Evolutionary conservation across 23 red algal species (phyloP), one percentile per base, ranked within the genome.

Genomic region (Agarophyton chilense): DNA sequence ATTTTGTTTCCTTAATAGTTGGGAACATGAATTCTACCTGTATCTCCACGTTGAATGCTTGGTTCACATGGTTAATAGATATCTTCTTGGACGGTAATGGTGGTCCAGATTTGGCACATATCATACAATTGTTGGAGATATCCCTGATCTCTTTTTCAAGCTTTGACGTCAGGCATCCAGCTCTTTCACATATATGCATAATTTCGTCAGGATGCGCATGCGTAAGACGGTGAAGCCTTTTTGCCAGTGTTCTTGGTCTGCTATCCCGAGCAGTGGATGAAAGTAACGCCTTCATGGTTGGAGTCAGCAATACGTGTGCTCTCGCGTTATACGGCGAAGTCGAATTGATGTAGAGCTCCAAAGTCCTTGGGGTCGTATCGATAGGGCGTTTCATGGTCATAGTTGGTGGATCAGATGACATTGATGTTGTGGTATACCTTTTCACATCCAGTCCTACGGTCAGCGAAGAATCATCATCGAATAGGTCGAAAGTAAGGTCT

Each of bases 31-130:
- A 47, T 38, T 84, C 57, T 5, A 70, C 10, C 31, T 84, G 80
- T 22, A 84, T 25, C 21, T 68, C 80, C 21, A 40, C 32, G 28
- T 65, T 83, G 10, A 83, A 83, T 14, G 52, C 78, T 64, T 83
- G 47, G 50, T 65, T 43, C 18, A 68, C 80, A n/a, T 84, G 80
- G 17, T 26, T 68, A 10, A 84, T 43, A 1, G 55, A 84, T 39
- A 84, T 47, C 36, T 84, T 68, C 41, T 51, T 44, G 6, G 80
- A 44, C 8, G 28, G 35, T 2, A 38, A 1, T 22, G 80, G 80
- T 5, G 13, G 4, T 65, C 80, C 53, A 6, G 31, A 66, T 16
- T 66, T 42, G 4, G 28, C 21, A 51, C 57, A 84, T 22, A 68
- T 52, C 5, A 18, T 29, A 35, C 80, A 84, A 25, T 36, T 57